Conservation (phyloP, 2,329 filamentous ascomycete species). For the Alternaria infectoria region DNA sequence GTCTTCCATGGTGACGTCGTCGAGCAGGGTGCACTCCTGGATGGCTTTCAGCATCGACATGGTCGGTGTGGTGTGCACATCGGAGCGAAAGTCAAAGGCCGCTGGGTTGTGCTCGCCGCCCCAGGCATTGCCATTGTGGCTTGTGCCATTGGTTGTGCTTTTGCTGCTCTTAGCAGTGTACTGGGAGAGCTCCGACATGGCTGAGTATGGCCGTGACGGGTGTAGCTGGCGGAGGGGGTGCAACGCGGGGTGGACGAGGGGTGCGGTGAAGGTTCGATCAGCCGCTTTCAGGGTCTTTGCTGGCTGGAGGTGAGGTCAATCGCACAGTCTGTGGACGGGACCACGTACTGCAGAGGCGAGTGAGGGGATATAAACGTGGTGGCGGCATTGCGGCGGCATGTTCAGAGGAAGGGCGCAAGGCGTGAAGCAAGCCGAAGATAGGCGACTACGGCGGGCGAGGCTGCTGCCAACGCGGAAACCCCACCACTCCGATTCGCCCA, state of each 20-base stretch:
- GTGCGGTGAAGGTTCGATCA: constrained; percentile 9
- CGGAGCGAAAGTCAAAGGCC: constrained; percentile 62
- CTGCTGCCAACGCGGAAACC: constrained; percentile 1
- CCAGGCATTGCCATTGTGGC: constrained; percentile 38
- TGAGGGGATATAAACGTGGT: constrained; percentile 21
- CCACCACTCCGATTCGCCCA: constrained; percentile 10
- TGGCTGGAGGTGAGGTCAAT: constrained; percentile 38
- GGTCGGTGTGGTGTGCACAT: constrained; percentile 47
- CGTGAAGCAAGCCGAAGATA: constrained; percentile 22
- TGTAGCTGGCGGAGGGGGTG: constrained; percentile 18
- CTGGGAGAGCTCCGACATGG: constrained; percentile 41
- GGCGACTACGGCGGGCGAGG: neutral
- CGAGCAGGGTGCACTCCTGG: constrained; percentile 73
- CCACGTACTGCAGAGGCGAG: constrained; percentile 41
- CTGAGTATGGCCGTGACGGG: constrained; percentile 19
- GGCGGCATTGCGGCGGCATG: constrained; percentile 31
- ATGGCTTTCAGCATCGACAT: constrained; percentile 82
- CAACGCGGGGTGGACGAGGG: constrained; percentile 14
- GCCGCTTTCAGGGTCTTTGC: constrained; percentile 13
- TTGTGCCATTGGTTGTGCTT: constrained; percentile 18
- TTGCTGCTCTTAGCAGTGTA: constrained; percentile 41
- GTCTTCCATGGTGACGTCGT: constrained; percentile 86
- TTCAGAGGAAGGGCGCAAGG: constrained; percentile 7
- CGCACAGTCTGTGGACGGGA: constrained; percentile 22
- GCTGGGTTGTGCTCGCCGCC: constrained; percentile 57